Evolutionary conservation across 2,329 filamentous ascomycete genomes (phyloP).

Genomic region (Clarireedia hainanense): DNA sequence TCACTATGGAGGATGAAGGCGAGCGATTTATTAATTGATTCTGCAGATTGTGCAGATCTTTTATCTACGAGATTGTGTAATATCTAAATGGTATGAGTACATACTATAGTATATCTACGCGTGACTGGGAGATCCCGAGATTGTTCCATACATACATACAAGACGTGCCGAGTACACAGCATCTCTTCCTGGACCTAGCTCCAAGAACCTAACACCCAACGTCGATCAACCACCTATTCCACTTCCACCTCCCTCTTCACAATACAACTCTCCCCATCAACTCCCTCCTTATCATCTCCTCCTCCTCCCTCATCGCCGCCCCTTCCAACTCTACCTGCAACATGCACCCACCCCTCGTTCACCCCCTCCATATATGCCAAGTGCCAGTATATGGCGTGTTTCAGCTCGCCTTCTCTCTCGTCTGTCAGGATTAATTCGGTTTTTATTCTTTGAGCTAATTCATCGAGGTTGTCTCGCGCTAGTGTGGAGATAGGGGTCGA

Average conservation of each 20-base stretch:
- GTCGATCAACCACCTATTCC: no score
- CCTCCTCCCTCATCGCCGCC: background rate
- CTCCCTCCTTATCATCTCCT: background rate
- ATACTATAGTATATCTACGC: no score
- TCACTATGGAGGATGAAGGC: no score
- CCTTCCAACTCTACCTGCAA: slow-evolving; percentile 3
- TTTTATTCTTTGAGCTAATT: background rate
- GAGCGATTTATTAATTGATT: no score
- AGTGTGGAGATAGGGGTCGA: background rate
- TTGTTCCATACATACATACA: no score
- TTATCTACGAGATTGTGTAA: no score
- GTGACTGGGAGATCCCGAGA: no score
- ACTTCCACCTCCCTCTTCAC: background rate
- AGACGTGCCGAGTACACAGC: no score
- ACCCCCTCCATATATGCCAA: slow-evolving; percentile 5
- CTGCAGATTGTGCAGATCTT: no score
- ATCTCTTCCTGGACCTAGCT: no score
- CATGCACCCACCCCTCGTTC: slow-evolving; percentile 1
- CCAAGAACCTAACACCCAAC: no score
- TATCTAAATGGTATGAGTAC: no score
- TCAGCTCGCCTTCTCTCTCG: background rate
- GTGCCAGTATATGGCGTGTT: slow-evolving; percentile 5
- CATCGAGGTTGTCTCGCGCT: background rate
- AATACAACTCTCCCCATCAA: slow-evolving; percentile 2
- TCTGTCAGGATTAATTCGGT: background rate